Conservation (phyloP, 225 moss, liverwort and hornwort species). For the Marchantia polymorpha region DNA sequence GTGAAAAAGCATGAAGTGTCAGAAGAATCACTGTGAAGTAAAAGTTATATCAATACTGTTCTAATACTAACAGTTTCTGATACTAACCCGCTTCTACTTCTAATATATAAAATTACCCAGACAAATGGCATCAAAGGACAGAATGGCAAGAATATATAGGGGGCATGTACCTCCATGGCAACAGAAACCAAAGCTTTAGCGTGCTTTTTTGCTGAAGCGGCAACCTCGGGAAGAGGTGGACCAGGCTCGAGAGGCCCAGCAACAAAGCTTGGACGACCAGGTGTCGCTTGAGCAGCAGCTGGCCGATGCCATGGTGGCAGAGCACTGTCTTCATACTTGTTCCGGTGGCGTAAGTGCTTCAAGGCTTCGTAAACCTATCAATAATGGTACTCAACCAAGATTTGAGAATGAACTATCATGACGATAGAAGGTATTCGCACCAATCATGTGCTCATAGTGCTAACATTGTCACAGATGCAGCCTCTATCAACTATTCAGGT, state of each 20-base stretch:
- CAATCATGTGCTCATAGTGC: not conserved
- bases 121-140: no score
- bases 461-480: not conserved
- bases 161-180: conserved; percentile 66
- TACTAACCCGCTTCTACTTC: no score
- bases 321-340: conserved; percentile 72
- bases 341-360: conserved; percentile 71
- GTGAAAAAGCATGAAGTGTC: not conserved
- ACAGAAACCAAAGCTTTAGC: conserved; percentile 75
- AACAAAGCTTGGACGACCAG: conserved; percentile 55
- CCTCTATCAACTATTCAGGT: not conserved
- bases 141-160: no score
- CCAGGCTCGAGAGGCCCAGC: conserved; percentile 55
- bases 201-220: conserved; percentile 68
- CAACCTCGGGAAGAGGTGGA: conserved; percentile 55
- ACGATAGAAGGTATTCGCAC: not conserved
- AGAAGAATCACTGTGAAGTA: not conserved
- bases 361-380: conserved; percentile 70
- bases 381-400: conserved; percentile 5
- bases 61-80: no score
- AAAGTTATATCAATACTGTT: no score
- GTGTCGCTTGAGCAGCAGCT: conserved; percentile 37
- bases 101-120: no score
- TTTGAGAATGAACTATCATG: not conserved
- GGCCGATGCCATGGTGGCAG: conserved; percentile 70